Base-by-base conservation (phyloP, 805 yeast genomes). In the Metschnikowia lochheadii region DNA sequence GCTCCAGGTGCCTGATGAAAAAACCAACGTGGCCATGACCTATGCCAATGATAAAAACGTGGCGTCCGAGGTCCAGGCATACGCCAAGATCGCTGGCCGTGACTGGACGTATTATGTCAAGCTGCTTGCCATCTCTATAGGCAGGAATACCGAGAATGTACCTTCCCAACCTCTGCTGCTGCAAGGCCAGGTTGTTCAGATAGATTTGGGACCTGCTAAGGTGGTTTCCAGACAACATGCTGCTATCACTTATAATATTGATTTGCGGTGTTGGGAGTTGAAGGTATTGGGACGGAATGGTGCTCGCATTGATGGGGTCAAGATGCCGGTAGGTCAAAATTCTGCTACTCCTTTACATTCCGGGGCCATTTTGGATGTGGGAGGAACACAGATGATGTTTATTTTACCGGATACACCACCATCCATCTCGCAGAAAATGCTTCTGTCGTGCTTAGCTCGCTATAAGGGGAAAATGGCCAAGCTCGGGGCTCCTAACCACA, bases 371-470 rank as follows among this genome's bases (percentile, higher is more conserved):
- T 69, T 94, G 50, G 99, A 94, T 61, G 84, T 94, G 42, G 98
- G 98, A 15, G 97, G 97, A 5, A 90, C 96, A 10, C 98, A 94
- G 69, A 94, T 94, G 98, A 92, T 94, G 96, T 94, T 94, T 64
- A 94, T 94, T 36, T 74, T 94, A 57, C 99, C 99, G 1, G 97
- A 91, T 65, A 83, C 88, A 4, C 81, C 82, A 11, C 96, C 97
- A 2, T 71, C 69, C 33, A 76, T 91, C 6, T 79, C 87, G 54
- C 76, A 68, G 40, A 69, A 70, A 44, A 73, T 80, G 65, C 64
- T 77, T 49, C 58, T 64, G 40, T 63, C 67, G 45, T 67, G 79
- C 49, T 60, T 73, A 50, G 48, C 64, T 2, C 67, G 68, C 49
- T 71, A 67, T 52, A 63, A 63, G 52, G 62, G 54, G 49, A 63